Evolutionary conservation across 768 basidiomycete species (phyloP), one percentile per base, ranked within the genome.

Genomic region (Lactifluus volemus): DNA sequence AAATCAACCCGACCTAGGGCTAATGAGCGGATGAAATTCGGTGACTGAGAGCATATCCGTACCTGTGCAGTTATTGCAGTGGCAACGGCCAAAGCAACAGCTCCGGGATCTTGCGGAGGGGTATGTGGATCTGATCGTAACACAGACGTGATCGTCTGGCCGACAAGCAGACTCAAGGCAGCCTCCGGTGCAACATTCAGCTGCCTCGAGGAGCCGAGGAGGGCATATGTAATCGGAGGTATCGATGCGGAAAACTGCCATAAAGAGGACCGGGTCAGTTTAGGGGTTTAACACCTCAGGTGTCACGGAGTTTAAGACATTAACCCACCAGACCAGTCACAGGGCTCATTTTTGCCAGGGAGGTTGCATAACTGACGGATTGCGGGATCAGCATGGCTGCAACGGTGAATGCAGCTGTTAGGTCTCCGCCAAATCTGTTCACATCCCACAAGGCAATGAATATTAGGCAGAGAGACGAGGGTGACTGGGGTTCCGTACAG

Each of bases 151-250:
- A 97, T 78, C 4, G 92, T 85, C 73, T 96, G 93, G 6, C 94
- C 94, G 34, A 97, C 81, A 4, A 98, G 78, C 39, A 98, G 76
- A 63, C 86, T 89, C 9, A 97, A 76, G 1, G 94, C 85, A 1
- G 95, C 94, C 70, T 98, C 94, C 2, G 95, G 89, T 3, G 88
- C 92, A 42, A 91, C 88, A 64, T 86, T 90, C 9, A 91, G 80
- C 65, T 89, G 89, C 32, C 83, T 78, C 11, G 84, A 94, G 29
- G 88, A 90, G 17, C 95, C 95, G 4, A 97, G 79, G n/a, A 96
- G 76, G 6, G 89, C 90, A 70, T 97, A 98, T 11, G 88, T 75
- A n/a, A 95, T 81, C 12, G 88, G 87, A 7, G 93, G 92, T 59
- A 98, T 84, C 8, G 91, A 83, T 14, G 92, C 88, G 5, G 90